Evolutionary conservation across 371 early-diverging fungal species (phyloP).

Genomic region (Mucor irregularis): DNA sequence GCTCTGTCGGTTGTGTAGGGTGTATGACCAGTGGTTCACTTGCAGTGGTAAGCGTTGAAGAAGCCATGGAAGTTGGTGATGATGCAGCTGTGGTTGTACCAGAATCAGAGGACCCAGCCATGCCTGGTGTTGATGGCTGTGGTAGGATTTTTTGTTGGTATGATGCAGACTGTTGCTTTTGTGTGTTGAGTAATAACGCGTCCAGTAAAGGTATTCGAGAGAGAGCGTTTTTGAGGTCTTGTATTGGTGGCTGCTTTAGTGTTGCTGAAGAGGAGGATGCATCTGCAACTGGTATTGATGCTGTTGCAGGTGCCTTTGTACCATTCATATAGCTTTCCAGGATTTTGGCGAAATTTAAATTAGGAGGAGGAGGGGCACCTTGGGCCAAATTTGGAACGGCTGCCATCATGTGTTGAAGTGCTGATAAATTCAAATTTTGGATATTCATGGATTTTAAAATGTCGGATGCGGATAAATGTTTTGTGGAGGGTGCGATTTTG

Average conservation of each 20-base stretch:
- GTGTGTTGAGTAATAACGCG: constrained; percentile 38
- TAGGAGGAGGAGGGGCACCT: constrained; percentile 28
- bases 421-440: constrained; percentile 39
- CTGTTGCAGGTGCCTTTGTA: constrained; percentile 9
- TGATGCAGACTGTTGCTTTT: too few species aligned
- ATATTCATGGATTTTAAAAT: constrained; percentile 34
- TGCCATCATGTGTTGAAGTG: constrained; percentile 42
- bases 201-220: constrained; percentile 42
- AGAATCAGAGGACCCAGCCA: not conserved
- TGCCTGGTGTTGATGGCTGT: constrained; percentile 8
- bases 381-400: constrained; percentile 34
- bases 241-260: constrained; percentile 10
- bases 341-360: constrained; percentile 36
- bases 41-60: not conserved
- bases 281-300: not conserved
- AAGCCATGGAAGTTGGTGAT: not conserved
- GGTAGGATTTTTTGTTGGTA: too few species aligned
- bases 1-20: constrained; percentile 18
- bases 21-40: constrained; percentile 18
- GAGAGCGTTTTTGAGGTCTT: constrained; percentile 40
- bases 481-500: constrained; percentile 11
- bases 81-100: not conserved
- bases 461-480: constrained; percentile 23
- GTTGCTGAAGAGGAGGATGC: constrained; percentile 6
- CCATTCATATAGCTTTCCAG: constrained; percentile 39